A percentile compares a stretch with the other conserved stretches of the same genome.
Conservation (phyloP, 176 grass and related monocot species). For the Leersia perrieri region DNA sequence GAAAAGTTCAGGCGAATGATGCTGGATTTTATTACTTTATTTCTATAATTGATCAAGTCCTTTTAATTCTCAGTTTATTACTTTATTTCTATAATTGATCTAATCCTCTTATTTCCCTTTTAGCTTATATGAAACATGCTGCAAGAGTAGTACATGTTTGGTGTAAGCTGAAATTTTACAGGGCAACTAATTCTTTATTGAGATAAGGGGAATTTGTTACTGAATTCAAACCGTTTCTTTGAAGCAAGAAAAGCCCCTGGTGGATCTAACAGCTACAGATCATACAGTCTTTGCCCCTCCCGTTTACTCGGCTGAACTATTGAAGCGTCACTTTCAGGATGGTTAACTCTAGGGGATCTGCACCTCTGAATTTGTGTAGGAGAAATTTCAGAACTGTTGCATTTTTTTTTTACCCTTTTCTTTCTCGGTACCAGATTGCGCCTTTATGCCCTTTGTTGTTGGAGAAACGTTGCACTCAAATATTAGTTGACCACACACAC, state of each 20-base stretch:
- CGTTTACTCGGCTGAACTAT: background rate
- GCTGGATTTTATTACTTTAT: constrained; percentile 33
- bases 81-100: too few species aligned
- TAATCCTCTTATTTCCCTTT: background rate
- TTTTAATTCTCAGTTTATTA: background rate
- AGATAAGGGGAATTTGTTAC: background rate
- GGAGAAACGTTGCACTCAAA: constrained; percentile 8
- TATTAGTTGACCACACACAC: background rate
- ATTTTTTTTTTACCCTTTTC: background rate
- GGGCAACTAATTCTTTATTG: background rate
- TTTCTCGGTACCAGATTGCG: background rate
- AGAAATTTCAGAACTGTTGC: background rate
- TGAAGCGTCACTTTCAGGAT: constrained; percentile 13
- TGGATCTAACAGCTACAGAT: background rate
- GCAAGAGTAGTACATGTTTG: too few species aligned
- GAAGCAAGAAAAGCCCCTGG: background rate
- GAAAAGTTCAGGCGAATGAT: background rate
- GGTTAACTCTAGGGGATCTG: too few species aligned
- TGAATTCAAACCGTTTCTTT: background rate
- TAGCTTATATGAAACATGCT: background rate
- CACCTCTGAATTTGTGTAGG: background rate
- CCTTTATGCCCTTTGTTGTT: background rate
- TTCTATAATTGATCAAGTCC: constrained; percentile 23
- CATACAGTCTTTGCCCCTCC: background rate
- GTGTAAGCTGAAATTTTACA: background rate